Conservation (phyloP, 73 alveolate genomes). For the Paramecium octaurelia region DNA sequence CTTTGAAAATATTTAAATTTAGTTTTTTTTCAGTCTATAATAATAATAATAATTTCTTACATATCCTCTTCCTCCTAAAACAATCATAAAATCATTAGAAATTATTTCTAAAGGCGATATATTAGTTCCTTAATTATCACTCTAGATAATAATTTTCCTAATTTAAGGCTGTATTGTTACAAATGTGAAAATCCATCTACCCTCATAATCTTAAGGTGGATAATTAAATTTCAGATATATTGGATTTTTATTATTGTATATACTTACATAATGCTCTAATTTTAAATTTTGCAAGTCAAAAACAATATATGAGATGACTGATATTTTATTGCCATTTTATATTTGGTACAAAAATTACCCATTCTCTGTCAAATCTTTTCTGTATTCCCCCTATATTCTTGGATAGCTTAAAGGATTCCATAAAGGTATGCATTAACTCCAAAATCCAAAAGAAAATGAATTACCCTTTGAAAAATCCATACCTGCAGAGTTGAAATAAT, state of each 20-base stretch:
- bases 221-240: not conserved
- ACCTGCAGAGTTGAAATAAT: too few relatives aligned
- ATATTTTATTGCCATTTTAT: not conserved
- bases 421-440: too few relatives aligned
- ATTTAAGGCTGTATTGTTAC: not conserved
- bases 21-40: not conserved
- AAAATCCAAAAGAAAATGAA: too few relatives aligned
- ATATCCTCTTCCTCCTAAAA: not conserved
- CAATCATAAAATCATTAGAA: not conserved
- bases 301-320: too few relatives aligned
- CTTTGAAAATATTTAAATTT: not conserved
- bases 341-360: not conserved
- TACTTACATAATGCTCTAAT: not conserved
- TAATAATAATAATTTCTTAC: not conserved
- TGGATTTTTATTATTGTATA: not conserved
- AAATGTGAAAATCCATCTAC: not conserved
- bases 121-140: not conserved
- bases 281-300: not conserved
- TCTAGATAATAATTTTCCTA: not conserved
- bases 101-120: not conserved
- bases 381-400: not conserved
- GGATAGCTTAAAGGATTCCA: too few relatives aligned
- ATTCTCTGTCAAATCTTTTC: not conserved
- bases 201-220: not conserved
- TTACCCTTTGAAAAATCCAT: too few relatives aligned